Evolutionary conservation across 2,329 filamentous ascomycete species (phyloP), one percentile per base, ranked within the genome.

Genomic region (Trematosphaeria pertusa): DNA sequence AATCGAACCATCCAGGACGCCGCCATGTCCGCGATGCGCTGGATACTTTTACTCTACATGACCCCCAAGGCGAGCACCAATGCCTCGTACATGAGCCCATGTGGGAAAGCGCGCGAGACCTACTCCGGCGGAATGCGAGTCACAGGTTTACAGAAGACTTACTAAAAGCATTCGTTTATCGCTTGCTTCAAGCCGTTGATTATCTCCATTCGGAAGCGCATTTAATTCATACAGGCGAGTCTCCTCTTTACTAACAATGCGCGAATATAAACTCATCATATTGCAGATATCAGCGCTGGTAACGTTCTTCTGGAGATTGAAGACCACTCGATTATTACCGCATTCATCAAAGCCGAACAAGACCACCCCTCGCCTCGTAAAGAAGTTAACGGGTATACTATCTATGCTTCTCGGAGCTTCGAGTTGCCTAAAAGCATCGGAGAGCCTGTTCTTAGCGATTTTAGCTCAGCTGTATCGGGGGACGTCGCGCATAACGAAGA

Each of bases 161-260:
- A 12, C 55, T 78, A 10, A 73, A 70, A 49, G 50, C 51, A 17
- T 65, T 69, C 28, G 61, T 80, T 28, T 54, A 58, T 43, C 67
- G 70, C 24, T 21, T 73, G 4, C 71, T 78, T 17, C 66, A 68
- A 28, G 75, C 73, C 14, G 67, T 78, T 4, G 73, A 78, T 32
- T 60, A 58, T 35, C 53, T 78, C 30, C 75, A 78, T 51, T 67
- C 64, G 4, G 70, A 77, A 52, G 73, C 70, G 59, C 70, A 72
- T 26, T 56, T 79, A 46, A 66, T 77, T 17, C 76, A 79, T 55
- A 78, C 73, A 38, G 74, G 73, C 75, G 62, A 40, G 42, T n/a
- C n/a, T n/a, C n/a, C n/a, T n/a, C n/a, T n/a, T n/a, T n/a, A n/a
- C n/a, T n/a, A n/a, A n/a, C n/a, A n/a, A n/a, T n/a, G n/a, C n/a